Conservation (phyloP, 495 filamentous ascomycete genomes). For the Aspergillus coremiiformis region DNA sequence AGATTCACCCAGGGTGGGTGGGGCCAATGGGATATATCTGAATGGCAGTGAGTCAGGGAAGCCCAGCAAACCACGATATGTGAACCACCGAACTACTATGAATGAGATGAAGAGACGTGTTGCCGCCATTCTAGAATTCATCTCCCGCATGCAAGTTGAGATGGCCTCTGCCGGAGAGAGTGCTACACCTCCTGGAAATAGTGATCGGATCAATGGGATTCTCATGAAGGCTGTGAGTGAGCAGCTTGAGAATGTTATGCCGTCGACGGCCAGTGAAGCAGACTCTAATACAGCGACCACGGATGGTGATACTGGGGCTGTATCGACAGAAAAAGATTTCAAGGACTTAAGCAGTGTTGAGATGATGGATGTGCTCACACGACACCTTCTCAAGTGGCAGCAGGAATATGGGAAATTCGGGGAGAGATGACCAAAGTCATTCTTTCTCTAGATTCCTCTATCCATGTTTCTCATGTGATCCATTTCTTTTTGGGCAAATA, state of each 20-base stretch:
- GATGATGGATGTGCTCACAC: slow-evolving; percentile 77
- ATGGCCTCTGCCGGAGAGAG: slow-evolving; percentile 53
- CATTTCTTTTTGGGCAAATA: neutral
- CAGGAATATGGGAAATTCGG: slow-evolving; percentile 51
- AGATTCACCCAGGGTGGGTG: slow-evolving; percentile 35
- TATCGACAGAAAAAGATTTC: slow-evolving; percentile 46
- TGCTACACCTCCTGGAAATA: slow-evolving; percentile 32
- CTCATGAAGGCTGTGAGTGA: slow-evolving; percentile 31
- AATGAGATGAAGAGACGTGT: slow-evolving; percentile 87
- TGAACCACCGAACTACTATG: slow-evolving; percentile 63
- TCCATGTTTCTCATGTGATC: neutral
- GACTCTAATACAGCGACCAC: slow-evolving; percentile 26
- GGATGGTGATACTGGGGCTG: slow-evolving; percentile 20
- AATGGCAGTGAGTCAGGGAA: slow-evolving; percentile 44
- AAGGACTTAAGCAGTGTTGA: slow-evolving; percentile 62
- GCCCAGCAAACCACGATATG: slow-evolving; percentile 51
- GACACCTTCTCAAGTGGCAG: slow-evolving; percentile 73
- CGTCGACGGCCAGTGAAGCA: slow-evolving; percentile 22
- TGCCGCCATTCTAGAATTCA: slow-evolving; percentile 78
- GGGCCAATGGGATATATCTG: slow-evolving; percentile 25
- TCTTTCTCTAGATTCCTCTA: neutral
- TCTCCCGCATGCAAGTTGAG: slow-evolving; percentile 83
- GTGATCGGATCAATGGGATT: slow-evolving; percentile 30
- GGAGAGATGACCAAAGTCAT: slow-evolving; percentile 33
- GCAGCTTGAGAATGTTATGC: slow-evolving; percentile 26